Conservation (phyloP, 1,284 basidiomycete species). For the Abortiporus biennis region DNA sequence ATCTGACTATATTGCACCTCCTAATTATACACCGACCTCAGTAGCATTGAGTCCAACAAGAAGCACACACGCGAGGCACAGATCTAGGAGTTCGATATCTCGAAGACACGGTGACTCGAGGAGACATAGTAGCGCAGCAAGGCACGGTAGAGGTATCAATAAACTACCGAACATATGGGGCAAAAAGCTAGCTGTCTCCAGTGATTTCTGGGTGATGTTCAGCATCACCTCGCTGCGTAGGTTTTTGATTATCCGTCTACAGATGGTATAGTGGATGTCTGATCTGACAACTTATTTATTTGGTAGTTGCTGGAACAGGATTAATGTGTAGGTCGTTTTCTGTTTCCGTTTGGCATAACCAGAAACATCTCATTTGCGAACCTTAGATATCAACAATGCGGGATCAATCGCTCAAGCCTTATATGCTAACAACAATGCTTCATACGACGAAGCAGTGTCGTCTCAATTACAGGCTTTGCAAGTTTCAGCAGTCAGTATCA, state of each 20-base stretch:
- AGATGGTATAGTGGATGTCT: not conserved
- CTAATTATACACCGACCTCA: no score
- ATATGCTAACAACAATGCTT: conserved; percentile 57
- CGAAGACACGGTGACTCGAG: conserved; percentile 10
- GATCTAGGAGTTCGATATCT: conserved; percentile 17
- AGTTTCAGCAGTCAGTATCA: conserved; percentile 80
- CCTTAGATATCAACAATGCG: conserved; percentile 88
- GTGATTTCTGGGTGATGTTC: conserved; percentile 77
- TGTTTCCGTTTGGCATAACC: not conserved
- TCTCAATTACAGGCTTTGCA: conserved; percentile 79
- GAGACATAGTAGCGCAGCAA: conserved; percentile 6
- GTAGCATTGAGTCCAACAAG: conserved; percentile 24
- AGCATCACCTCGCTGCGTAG: conserved; percentile 62
- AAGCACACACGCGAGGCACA: conserved; percentile 13
- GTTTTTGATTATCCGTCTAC: conserved; percentile 24
- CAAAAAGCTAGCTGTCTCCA: conserved; percentile 34
- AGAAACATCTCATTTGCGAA: not conserved
- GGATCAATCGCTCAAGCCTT: conserved; percentile 89
- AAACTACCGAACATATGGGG: conserved; percentile 41
- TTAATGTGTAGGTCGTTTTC: conserved; percentile 66
- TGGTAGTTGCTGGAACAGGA: conserved; percentile 79
- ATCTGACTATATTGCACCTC: conserved; percentile 21
- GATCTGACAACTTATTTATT: not conserved
- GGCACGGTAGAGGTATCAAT: conserved; percentile 10
- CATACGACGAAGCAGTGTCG: conserved; percentile 62